A percentile compares a stretch with the other conserved stretches of the same genome.
Evolutionary conservation across 768 basidiomycete genomes (phyloP).

Genomic region (Rhodotorula kratochvilovae): DNA sequence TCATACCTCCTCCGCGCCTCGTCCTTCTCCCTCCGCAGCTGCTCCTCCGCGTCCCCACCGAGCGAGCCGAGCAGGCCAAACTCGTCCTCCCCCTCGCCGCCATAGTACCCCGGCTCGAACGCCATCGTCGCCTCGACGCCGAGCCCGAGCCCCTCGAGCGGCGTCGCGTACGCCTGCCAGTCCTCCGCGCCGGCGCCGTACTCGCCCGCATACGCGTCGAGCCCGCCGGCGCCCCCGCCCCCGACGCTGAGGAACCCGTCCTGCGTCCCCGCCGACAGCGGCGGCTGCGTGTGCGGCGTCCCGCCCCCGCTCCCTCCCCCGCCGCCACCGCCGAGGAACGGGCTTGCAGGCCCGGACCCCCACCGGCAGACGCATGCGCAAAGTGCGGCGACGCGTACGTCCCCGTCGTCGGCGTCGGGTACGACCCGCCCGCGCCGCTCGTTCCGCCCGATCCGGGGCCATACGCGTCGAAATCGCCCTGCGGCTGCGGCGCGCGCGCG

Average conservation of each 20-base stretch:
- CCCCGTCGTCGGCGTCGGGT: constrained; percentile 6
- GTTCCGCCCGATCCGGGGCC: neutral
- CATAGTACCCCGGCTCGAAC: constrained; percentile 15
- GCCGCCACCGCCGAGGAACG: too few relatives aligned
- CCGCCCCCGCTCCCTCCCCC: too few relatives aligned
- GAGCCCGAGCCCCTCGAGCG: constrained; percentile 12
- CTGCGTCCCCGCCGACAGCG: neutral
- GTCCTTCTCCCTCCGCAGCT: neutral
- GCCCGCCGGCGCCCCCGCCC: neutral
- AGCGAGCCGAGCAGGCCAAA: neutral
- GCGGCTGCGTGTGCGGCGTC: neutral
- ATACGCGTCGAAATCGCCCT: neutral
- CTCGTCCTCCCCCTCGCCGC: constrained; percentile 4
- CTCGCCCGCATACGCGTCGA: neutral
- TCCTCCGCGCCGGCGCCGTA: neutral
- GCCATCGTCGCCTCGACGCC: neutral
- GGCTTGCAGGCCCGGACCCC: neutral
- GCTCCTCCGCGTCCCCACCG: neutral
- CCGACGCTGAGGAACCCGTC: neutral
- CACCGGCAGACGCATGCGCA: neutral
- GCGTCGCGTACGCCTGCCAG: constrained; percentile 6
- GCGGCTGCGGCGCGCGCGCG: neutral
- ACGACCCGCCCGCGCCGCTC: neutral
- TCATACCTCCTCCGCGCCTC: constrained; percentile 1
- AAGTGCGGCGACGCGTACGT: neutral